These are phyloP conservation scores for Picea abies DNA, from an alignment of 83 land plant species.

Conservation along the genomic window DNA sequence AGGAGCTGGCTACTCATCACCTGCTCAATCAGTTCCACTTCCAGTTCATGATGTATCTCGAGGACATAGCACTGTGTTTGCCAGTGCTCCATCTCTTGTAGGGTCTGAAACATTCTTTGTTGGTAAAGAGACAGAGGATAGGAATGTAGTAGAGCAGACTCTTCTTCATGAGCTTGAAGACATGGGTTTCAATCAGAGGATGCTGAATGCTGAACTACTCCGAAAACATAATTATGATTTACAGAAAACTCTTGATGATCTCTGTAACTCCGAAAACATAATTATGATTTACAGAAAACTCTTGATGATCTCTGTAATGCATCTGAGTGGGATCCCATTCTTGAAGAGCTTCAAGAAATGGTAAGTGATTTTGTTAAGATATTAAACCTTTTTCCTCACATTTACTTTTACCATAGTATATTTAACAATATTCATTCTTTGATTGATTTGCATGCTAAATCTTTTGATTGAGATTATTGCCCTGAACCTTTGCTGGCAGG, in stretches of 20 bases:
- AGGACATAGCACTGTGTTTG: background rate
- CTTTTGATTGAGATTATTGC: background rate
- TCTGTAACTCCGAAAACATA: constrained; percentile 67
- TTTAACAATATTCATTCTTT: background rate
- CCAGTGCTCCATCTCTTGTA: constrained; percentile 4
- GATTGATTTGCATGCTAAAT: background rate
- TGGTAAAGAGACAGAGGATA: background rate
- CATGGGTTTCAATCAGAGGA: constrained; percentile 81
- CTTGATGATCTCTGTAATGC: constrained; percentile 66
- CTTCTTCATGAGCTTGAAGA: constrained; percentile 61
- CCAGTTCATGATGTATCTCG: background rate
- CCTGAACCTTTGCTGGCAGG: constrained; percentile 45
- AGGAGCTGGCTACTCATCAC: background rate
- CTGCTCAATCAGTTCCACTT: background rate
- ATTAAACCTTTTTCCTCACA: background rate
- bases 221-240: constrained; percentile 69
- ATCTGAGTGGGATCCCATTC: constrained; percentile 85
- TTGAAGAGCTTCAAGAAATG: constrained; percentile 92
- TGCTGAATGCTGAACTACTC: constrained; percentile 73
- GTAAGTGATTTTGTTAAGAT: constrained; percentile 22
- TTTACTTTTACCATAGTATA: background rate
- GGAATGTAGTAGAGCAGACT: constrained; percentile 26
- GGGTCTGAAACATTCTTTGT: background rate
- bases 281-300: constrained; percentile 61
- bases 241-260: constrained; percentile 65